Evolutionary conservation across 768 basidiomycete genomes (phyloP).

Genomic region (Wakefieldia striispora): DNA sequence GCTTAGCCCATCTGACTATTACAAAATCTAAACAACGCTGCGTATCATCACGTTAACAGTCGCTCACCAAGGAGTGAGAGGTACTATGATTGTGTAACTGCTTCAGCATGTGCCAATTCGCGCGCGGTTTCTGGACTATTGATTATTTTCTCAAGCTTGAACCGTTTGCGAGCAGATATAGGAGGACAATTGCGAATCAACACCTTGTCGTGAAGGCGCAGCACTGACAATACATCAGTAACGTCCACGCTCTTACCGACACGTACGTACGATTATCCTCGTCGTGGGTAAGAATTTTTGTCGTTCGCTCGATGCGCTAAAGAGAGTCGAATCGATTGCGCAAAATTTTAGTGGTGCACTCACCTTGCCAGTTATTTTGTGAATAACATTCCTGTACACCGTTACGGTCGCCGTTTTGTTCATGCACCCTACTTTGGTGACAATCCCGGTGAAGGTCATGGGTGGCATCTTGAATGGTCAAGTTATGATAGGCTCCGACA

Average conservation of each 20-base stretch:
- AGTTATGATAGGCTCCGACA: background rate
- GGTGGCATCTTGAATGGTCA: slow-evolving; percentile 59
- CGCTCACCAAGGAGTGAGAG: background rate
- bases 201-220: slow-evolving; percentile 69
- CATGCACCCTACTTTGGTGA: slow-evolving; percentile 82
- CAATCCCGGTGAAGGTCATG: slow-evolving; percentile 69
- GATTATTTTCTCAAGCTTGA: slow-evolving; percentile 64
- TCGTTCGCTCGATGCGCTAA: slow-evolving; percentile 71
- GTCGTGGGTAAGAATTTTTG: slow-evolving; percentile 79
- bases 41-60: background rate
- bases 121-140: slow-evolving; percentile 68
- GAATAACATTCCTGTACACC: slow-evolving; percentile 70
- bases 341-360: slow-evolving; percentile 13
- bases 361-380: slow-evolving; percentile 77
- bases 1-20: background rate
- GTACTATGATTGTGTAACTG: background rate
- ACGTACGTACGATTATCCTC: slow-evolving; percentile 58
- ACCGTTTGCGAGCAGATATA: slow-evolving; percentile 75
- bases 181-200: slow-evolving; percentile 81
- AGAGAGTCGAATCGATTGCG: background rate
- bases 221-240: slow-evolving; percentile 38
- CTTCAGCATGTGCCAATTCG: slow-evolving; percentile 32
- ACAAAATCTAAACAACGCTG: background rate
- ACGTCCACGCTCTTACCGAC: background rate
- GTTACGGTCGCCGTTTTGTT: slow-evolving; percentile 83